Conservation (phyloP, 73 alveolate species). For the Paraurostyla sp. region DNA sequence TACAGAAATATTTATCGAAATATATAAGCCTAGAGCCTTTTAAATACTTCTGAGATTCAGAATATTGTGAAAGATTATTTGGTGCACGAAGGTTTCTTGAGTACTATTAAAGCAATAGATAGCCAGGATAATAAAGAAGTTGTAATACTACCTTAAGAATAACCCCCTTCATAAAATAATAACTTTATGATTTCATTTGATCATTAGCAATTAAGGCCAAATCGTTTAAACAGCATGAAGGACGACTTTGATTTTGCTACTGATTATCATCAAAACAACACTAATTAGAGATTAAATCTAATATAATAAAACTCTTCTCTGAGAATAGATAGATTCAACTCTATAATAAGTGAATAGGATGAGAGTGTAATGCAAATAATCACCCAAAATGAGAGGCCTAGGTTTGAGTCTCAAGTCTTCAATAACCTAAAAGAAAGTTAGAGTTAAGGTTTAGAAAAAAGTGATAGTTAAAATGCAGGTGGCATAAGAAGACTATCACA, state of each 20-base stretch:
- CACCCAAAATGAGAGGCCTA: neutral
- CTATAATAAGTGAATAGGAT: neutral
- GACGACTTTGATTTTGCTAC: neutral
- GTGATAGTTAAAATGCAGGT: too few species aligned
- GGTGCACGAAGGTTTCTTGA: neutral
- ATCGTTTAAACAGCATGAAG: neutral
- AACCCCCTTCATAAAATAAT: neutral
- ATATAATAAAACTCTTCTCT: too few species aligned
- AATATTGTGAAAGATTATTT: neutral
- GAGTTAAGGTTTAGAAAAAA: neutral
- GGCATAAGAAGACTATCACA: too few species aligned
- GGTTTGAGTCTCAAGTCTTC: neutral
- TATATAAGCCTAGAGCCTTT: neutral
- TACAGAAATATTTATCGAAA: neutral
- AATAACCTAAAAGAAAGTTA: neutral
- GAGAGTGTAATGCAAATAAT: neutral
- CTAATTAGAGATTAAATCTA: neutral
- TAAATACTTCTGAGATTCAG: neutral
- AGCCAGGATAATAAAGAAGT: neutral
- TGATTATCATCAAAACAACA: neutral
- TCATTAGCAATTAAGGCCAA: neutral
- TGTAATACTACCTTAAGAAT: neutral
- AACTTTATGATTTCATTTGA: neutral
- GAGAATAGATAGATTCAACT: neutral
- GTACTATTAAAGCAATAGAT: neutral